Evolutionary conservation across 2,329 filamentous ascomycete genomes (phyloP).

Genomic region (Cryoendolithus antarcticus): DNA sequence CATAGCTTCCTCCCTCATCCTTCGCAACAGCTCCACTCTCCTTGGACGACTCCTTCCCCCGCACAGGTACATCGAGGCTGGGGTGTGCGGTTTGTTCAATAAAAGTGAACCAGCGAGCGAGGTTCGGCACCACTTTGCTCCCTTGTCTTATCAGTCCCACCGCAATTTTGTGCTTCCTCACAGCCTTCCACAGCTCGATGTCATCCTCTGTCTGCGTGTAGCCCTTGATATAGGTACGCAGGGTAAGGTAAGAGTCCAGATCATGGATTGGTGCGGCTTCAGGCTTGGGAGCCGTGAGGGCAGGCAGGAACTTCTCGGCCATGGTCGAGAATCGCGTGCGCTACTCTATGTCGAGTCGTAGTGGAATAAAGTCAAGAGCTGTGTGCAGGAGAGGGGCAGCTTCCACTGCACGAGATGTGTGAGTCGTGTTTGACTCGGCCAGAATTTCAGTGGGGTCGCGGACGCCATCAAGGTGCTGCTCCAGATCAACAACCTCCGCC

Average conservation of each 20-base stretch:
- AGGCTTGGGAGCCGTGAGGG: slow-evolving; percentile 4
- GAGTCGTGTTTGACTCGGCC: too few relatives aligned
- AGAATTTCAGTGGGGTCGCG: too few relatives aligned
- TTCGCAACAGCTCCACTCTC: slow-evolving; percentile 30
- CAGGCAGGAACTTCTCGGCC: slow-evolving; percentile 4
- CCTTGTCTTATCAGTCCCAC: slow-evolving; percentile 70
- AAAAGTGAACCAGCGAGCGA: slow-evolving; percentile 78
- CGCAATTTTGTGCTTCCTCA: slow-evolving; percentile 76
- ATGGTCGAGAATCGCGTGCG: neutral
- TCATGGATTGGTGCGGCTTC: slow-evolving; percentile 45
- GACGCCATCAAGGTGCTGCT: too few relatives aligned
- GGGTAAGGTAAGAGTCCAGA: slow-evolving; percentile 75
- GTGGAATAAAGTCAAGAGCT: too few relatives aligned
- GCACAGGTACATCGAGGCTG: slow-evolving; percentile 41
- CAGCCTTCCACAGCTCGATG: slow-evolving; percentile 67
- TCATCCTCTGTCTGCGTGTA: slow-evolving; percentile 69
- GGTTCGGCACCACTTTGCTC: slow-evolving; percentile 49
- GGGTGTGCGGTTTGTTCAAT: slow-evolving; percentile 69
- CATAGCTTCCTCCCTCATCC: slow-evolving; percentile 76
- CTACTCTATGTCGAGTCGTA: too few relatives aligned
- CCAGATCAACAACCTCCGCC: too few relatives aligned
- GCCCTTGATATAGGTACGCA: slow-evolving; percentile 75
- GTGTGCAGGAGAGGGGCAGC: too few relatives aligned
- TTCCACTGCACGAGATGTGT: too few relatives aligned
- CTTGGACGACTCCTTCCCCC: slow-evolving; percentile 27